Percentiles rank a stretch among this genome's conserved stretches.
These are phyloP conservation scores for Pseudonectria buxi DNA, from an alignment of 2,329 filamentous ascomycete species.

Conservation along the genomic window DNA sequence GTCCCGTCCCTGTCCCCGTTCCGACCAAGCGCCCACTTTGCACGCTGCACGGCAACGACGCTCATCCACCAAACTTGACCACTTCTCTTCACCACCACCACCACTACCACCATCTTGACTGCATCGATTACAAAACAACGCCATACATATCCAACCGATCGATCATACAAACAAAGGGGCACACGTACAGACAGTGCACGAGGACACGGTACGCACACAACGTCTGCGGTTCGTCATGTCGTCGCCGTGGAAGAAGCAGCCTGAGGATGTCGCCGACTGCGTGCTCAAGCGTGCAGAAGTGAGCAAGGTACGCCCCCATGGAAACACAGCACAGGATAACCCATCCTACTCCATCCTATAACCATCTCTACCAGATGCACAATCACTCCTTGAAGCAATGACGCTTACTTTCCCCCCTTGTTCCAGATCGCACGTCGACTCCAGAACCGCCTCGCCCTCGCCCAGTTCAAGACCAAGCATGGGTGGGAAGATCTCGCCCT, in stretches of 20 bases:
- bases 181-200: no score
- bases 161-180: no score
- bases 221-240: conserved; percentile 37
- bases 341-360: conserved; percentile 1
- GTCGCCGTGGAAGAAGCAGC: conserved; percentile 56
- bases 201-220: no score
- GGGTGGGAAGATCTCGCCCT: conserved; percentile 88
- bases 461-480: conserved; percentile 95
- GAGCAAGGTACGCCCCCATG: conserved; percentile 55
- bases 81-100: not conserved
- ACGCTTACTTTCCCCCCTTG: conserved; percentile 14
- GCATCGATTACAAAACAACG: no score
- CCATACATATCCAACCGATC: no score
- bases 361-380: not conserved
- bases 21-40: no score
- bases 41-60: conserved; percentile 7
- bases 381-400: conserved; percentile 1
- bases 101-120: not conserved
- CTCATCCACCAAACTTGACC: conserved; percentile 2
- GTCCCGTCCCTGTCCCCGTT: no score
- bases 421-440: conserved; percentile 82
- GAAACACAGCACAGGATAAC: not conserved
- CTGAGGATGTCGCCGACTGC: conserved; percentile 58
- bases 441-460: conserved; percentile 88
- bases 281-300: conserved; percentile 68